Evolutionary conservation across 2,329 filamentous ascomycete species (phyloP).

Genomic region (Sporothrix inflata): DNA sequence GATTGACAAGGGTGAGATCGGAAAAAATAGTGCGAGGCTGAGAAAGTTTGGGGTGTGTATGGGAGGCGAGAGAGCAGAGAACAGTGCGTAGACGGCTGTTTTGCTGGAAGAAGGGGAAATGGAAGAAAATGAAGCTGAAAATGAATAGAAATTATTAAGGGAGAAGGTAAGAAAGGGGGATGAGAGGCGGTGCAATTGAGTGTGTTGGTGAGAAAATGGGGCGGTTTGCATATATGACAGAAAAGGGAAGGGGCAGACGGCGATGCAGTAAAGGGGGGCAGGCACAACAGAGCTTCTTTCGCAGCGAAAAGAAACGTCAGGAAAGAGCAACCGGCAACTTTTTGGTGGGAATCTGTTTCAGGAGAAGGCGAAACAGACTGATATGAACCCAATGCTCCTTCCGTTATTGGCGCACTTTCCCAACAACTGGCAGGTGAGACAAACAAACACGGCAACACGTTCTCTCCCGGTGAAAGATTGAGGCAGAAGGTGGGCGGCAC

Average conservation of each 20-base stretch:
- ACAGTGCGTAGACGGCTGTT: background rate
- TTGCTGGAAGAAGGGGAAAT: background rate
- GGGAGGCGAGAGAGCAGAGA: background rate
- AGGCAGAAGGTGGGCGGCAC: background rate
- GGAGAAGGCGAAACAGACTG: background rate
- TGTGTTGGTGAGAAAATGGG: background rate
- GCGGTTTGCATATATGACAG: conserved; percentile 12
- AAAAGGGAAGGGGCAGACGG: conserved; percentile 18
- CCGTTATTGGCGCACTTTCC: background rate
- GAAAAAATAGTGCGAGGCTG: conserved; percentile 2
- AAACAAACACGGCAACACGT: conserved; percentile 4
- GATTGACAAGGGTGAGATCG: background rate
- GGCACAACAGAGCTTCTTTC: background rate
- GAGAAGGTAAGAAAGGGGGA: background rate
- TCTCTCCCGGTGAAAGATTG: background rate
- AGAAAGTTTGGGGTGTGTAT: background rate
- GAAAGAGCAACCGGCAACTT: conserved; percentile 16
- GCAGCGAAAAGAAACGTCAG: background rate
- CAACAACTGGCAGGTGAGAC: conserved; percentile 11
- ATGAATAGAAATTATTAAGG: background rate
- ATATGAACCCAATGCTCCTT: conserved; percentile 15
- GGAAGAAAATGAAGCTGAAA: background rate
- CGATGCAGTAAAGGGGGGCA: conserved; percentile 6
- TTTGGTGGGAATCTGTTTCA: background rate
- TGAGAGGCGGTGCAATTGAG: background rate